Percentiles rank a stretch among this genome's conserved stretches.
Conservation (phyloP, 179 eudicot species). For the Spergularia azorica region DNA sequence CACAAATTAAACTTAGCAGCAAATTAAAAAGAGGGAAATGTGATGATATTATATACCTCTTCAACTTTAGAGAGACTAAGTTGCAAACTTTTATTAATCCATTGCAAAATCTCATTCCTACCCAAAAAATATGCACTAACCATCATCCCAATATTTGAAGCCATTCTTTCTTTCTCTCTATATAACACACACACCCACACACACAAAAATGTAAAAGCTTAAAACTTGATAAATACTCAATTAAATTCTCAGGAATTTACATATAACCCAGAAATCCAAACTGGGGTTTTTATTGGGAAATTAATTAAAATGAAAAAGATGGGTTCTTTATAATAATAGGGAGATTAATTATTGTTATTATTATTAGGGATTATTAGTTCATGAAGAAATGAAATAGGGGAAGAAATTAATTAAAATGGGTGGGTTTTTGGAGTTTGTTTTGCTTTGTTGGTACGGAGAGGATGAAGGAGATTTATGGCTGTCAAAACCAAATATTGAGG, state of each 20-base stretch:
- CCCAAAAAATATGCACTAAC: slow-evolving; percentile 93
- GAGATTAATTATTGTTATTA: background rate
- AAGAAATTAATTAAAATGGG: background rate
- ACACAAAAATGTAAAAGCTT: background rate
- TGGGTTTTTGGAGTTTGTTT: background rate
- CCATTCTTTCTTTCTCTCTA: slow-evolving; percentile 38
- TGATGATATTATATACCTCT: slow-evolving; percentile 46
- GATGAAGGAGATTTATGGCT: slow-evolving; percentile 14
- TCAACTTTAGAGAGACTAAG: slow-evolving; percentile 86
- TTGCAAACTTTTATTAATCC: slow-evolving; percentile 84
- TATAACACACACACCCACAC: background rate
- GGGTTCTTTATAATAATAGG: background rate
- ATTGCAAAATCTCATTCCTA: slow-evolving; percentile 77
- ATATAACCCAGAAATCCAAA: slow-evolving; percentile 2
- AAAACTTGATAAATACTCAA: background rate
- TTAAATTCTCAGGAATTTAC: slow-evolving; percentile 5
- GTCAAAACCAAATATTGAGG: background rate
- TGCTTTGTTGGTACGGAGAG: background rate
- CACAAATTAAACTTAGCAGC: background rate
- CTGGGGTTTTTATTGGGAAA: background rate
- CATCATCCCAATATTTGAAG: slow-evolving; percentile 93
- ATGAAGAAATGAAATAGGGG: background rate
- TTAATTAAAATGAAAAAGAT: background rate
- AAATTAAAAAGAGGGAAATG: background rate
- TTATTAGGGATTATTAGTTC: background rate